Percentiles rank a stretch among this genome's conserved stretches.
Conservation (phyloP, 345 rosid species). For the Dipteronia dyeriana region DNA sequence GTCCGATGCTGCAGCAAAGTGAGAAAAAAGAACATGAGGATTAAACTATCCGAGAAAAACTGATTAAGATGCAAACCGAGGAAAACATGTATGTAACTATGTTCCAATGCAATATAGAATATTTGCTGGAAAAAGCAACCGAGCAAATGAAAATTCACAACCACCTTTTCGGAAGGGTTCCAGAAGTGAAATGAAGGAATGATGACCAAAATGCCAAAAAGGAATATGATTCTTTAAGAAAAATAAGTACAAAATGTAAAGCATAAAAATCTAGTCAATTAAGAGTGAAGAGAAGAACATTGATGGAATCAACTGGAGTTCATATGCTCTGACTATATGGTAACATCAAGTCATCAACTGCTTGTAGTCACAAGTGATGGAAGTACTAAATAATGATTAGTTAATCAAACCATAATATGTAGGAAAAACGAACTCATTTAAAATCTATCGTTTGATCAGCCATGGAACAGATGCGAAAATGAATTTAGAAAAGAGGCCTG, state of each 20-base stretch:
- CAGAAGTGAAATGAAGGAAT: background rate
- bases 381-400: background rate
- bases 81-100: background rate
- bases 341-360: background rate
- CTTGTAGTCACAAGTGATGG: background rate
- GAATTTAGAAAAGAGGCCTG: background rate
- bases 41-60: background rate
- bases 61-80: background rate
- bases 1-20: slow-evolving; percentile 71
- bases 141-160: background rate
- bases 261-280: background rate
- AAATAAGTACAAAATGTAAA: background rate
- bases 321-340: background rate
- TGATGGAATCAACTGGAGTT: background rate
- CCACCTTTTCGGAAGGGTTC: background rate
- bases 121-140: background rate
- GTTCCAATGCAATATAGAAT: background rate
- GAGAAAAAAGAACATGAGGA: slow-evolving; percentile 9
- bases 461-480: background rate
- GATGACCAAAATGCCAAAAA: background rate
- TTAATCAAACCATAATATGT: background rate
- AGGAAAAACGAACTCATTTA: background rate
- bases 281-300: background rate
- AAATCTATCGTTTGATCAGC: background rate
- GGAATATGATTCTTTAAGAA: background rate